Evolutionary conservation across 805 yeast species (phyloP).

Genomic region (Helenozyma rhizophorensis): DNA sequence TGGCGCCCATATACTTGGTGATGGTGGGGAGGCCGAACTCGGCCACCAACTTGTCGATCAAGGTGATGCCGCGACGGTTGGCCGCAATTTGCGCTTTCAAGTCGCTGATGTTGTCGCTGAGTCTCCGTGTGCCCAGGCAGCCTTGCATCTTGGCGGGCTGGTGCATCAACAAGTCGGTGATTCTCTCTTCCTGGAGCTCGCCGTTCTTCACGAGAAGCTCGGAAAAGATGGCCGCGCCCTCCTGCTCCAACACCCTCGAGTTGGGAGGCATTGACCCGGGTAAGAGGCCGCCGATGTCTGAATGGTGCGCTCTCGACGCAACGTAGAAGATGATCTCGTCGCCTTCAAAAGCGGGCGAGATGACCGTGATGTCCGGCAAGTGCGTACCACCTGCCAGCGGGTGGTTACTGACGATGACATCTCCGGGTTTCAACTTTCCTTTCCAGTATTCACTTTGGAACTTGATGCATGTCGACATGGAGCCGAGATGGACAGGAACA

Average conservation of each 20-base stretch:
- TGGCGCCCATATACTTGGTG: slow-evolving; percentile 15
- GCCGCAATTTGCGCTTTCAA: slow-evolving; percentile 38
- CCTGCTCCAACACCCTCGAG: slow-evolving; percentile 79
- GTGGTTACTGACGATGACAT: slow-evolving; percentile 41
- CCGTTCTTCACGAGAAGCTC: slow-evolving; percentile 69
- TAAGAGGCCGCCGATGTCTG: slow-evolving; percentile 88
- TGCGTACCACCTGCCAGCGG: slow-evolving; percentile 43
- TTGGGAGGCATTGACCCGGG: slow-evolving; percentile 97
- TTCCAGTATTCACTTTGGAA: slow-evolving; percentile 38
- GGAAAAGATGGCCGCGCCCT: slow-evolving; percentile 84
- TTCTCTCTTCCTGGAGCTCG: slow-evolving; percentile 66
- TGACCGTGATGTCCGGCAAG: slow-evolving; percentile 67
- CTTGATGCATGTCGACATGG: slow-evolving; percentile 45
- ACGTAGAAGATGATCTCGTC: slow-evolving; percentile 67
- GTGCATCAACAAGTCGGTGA: slow-evolving; percentile 55
- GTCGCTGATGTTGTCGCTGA: slow-evolving; percentile 75
- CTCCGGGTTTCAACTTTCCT: slow-evolving; percentile 37
- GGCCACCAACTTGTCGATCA: slow-evolving; percentile 13
- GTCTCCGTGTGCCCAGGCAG: slow-evolving; percentile 83
- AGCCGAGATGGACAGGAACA: slow-evolving; percentile 44
- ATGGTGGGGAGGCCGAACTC: slow-evolving; percentile 16
- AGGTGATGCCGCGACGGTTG: slow-evolving; percentile 13
- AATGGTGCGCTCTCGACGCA: slow-evolving; percentile 94
- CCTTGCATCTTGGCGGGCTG: slow-evolving; percentile 82
- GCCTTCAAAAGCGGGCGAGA: slow-evolving; percentile 74